Percentiles rank a stretch among this genome's conserved stretches.
phyloP scores from a whole-genome alignment of 2,329 filamentous ascomycete genomes.

The Ophiostoma triangulosporum region DNA sequence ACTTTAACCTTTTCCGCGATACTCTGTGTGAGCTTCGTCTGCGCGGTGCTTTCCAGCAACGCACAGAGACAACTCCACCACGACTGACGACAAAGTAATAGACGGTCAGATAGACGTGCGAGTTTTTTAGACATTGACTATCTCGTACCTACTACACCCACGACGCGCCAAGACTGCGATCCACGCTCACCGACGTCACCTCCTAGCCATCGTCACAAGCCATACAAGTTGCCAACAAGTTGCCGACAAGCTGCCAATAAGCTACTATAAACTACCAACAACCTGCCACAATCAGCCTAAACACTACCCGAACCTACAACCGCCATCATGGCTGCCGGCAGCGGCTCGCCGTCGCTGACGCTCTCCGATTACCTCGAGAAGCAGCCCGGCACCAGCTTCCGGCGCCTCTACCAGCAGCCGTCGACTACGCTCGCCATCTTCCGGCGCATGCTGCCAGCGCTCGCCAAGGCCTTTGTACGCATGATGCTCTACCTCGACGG shows the following conservation, averaged over 20 bases:
- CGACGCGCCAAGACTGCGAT: not conserved
- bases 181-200: not conserved
- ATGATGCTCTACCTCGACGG: conserved; percentile 80
- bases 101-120: too few relatives aligned
- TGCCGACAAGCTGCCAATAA: not conserved
- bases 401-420: conserved; percentile 86
- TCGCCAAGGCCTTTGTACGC: conserved; percentile 95
- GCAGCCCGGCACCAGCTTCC: conserved; percentile 78
- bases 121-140: not conserved
- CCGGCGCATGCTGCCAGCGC: conserved; percentile 85
- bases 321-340: conserved; percentile 2
- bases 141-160: not conserved
- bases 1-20: not conserved
- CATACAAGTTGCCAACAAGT: not conserved
- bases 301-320: not conserved
- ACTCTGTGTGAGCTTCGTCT: not conserved
- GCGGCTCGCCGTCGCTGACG: conserved; percentile 33
- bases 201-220: not conserved
- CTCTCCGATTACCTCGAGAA: conserved; percentile 86
- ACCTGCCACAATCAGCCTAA: not conserved
- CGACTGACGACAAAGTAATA: not conserved
- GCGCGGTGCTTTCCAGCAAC: too few relatives aligned
- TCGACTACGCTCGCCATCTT: conserved; percentile 93
- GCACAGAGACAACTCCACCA: not conserved
- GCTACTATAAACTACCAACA: not conserved